Conservation (phyloP, 192 early-diverging fungal genomes). For the Gonapodya prolifera region DNA sequence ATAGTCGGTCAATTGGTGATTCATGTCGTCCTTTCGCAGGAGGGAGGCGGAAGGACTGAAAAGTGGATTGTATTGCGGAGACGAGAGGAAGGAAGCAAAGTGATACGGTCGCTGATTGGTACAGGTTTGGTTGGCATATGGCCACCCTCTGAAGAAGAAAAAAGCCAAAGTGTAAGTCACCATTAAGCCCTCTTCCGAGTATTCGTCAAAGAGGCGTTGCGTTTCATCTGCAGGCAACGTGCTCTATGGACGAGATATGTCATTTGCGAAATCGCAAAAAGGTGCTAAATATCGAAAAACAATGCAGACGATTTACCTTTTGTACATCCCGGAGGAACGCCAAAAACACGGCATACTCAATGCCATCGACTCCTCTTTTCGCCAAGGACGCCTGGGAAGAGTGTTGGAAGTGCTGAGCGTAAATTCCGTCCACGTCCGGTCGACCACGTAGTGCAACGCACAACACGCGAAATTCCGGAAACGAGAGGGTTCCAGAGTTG, state of each 20-base stretch:
- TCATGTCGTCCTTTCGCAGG: constrained; percentile 36
- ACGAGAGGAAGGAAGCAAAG: neutral
- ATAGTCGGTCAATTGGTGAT: constrained; percentile 59
- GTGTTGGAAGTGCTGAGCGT: too few relatives aligned
- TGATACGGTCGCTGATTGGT: neutral
- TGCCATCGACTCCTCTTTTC: neutral
- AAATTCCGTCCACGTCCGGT: neutral
- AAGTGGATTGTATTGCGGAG: neutral
- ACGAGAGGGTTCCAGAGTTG: neutral
- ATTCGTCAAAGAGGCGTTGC: neutral
- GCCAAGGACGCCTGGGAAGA: too few relatives aligned
- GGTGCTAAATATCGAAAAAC: neutral
- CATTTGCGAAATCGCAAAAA: neutral
- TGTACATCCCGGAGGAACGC: neutral
- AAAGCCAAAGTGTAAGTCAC: neutral
- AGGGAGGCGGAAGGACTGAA: neutral
- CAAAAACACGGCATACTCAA: neutral
- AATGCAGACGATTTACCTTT: neutral
- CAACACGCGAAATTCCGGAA: neutral
- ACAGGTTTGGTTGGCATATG: neutral
- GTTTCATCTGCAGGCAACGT: neutral
- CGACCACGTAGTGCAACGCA: neutral
- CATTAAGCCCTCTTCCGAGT: neutral
- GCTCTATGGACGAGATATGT: neutral
- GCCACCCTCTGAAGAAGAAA: too few relatives aligned